A percentile compares a stretch with the other conserved stretches of the same genome.
phyloP scores from a whole-genome alignment of 2,329 filamentous ascomycete genomes.

The Diaporthe amygdali region DNA sequence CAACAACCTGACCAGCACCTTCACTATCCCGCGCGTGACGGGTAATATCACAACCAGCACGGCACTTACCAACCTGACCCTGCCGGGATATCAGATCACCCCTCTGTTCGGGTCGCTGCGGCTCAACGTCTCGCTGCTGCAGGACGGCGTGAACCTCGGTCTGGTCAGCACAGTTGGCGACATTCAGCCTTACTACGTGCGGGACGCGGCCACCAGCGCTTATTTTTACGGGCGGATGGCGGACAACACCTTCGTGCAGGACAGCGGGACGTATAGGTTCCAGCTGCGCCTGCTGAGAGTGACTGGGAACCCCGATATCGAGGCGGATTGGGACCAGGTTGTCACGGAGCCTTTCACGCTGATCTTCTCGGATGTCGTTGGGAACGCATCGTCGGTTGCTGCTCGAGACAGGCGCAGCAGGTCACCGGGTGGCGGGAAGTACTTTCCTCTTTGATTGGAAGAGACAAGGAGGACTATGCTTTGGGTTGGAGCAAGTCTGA shows the following conservation, averaged over 20 bases:
- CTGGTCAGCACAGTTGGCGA: not conserved
- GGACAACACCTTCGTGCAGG: conserved; percentile 28
- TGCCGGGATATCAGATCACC: not conserved
- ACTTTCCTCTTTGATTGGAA: not conserved
- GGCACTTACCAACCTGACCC: conserved; percentile 8
- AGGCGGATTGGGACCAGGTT: conserved; percentile 31
- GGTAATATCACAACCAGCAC: conserved; percentile 17
- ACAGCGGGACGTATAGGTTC: conserved; percentile 31
- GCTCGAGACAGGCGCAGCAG: not conserved
- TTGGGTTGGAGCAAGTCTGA: too few relatives aligned
- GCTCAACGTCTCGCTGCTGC: conserved; percentile 14
- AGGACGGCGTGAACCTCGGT: conserved; percentile 15
- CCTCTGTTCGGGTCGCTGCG: conserved; percentile 10
- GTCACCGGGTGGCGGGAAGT: not conserved
- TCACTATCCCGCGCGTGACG: conserved; percentile 13
- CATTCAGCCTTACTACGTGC: not conserved
- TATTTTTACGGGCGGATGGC: conserved; percentile 28
- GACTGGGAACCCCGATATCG: conserved; percentile 30
- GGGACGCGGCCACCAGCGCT: not conserved
- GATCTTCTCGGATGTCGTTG: not conserved
- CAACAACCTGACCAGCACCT: conserved; percentile 12
- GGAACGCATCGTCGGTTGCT: not conserved
- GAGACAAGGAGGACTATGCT: not conserved
- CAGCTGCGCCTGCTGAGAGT: conserved; percentile 30
- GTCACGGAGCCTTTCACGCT: conserved; percentile 14